Evolutionary conservation across 192 early-diverging fungal species (phyloP).

Genomic region (Coemansia biformis): DNA sequence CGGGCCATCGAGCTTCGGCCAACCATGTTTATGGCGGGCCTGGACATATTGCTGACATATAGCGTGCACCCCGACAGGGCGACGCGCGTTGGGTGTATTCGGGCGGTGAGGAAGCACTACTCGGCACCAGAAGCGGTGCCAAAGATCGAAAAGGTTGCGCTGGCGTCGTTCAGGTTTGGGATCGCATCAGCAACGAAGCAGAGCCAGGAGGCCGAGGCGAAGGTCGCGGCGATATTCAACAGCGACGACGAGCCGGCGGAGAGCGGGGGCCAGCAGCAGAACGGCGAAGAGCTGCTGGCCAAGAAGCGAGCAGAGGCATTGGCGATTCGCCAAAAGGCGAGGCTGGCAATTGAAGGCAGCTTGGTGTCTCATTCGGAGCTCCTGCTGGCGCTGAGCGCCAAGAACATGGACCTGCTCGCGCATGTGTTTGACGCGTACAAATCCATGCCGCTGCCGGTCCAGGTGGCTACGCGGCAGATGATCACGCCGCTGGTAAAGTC

Average conservation of each 20-base stretch:
- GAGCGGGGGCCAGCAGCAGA: background rate
- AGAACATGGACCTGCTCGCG: constrained; percentile 27
- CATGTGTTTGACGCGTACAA: constrained; percentile 26
- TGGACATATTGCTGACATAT: constrained; percentile 31
- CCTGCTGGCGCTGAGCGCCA: constrained; percentile 41
- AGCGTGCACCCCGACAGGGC: constrained; percentile 24
- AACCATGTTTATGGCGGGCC: constrained; percentile 25
- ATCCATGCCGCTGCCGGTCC: constrained; percentile 6
- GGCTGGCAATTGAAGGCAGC: constrained; percentile 11
- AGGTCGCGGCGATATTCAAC: background rate
- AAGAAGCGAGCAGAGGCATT: constrained; percentile 11
- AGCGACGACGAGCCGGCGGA: background rate
- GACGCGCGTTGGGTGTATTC: constrained; percentile 41
- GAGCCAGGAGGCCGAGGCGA: background rate
- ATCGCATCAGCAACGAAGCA: background rate
- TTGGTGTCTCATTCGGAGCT: constrained; percentile 31
- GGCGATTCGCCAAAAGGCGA: constrained; percentile 16
- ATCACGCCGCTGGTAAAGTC: constrained; percentile 41
- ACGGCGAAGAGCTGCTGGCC: constrained; percentile 1
- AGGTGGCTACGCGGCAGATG: constrained; percentile 15
- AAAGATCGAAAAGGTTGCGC: constrained; percentile 28
- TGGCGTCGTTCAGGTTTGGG: background rate
- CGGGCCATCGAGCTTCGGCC: constrained; percentile 44
- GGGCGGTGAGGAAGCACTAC: constrained; percentile 37
- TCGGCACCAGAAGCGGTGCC: constrained; percentile 3